phyloP scores from a whole-genome alignment of 139 green algal species.

The Micromonas pusilla region DNA sequence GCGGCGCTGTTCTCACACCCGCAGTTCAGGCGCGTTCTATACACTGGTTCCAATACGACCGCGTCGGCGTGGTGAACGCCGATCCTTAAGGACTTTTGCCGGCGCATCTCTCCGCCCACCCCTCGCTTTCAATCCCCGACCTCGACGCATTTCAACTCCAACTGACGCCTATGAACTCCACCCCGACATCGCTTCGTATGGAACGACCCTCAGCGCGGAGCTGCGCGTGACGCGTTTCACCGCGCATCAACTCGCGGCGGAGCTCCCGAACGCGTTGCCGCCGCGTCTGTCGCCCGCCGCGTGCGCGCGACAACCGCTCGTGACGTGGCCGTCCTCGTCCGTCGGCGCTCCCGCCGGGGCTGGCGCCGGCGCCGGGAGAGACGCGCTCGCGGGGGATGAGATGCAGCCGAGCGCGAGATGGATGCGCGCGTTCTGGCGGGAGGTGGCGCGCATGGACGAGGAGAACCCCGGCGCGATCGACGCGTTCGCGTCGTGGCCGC shows the following conservation, averaged over 20 bases:
- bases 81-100: no score
- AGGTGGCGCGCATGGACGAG: not conserved
- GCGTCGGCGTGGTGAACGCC: no score
- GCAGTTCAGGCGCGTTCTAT: constrained; percentile 9
- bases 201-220: not conserved
- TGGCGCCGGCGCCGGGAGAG: not conserved
- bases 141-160: no score
- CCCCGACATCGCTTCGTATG: no score
- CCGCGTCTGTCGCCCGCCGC: not conserved
- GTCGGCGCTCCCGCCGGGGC: no score
- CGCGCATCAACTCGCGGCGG: constrained; percentile 7
- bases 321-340: not conserved
- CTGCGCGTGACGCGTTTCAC: not conserved
- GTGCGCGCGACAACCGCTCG: not conserved
- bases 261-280: not conserved
- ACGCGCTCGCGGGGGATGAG: not conserved
- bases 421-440: constrained; percentile 10
- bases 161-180: no score
- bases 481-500: constrained; percentile 12
- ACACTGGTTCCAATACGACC: no score
- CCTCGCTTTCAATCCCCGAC: no score
- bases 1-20: not conserved
- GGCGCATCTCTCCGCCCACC: no score
- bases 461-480: not conserved
- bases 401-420: not conserved